A percentile compares a stretch with the other conserved stretches of the same genome.
phyloP scores from a whole-genome alignment of 768 basidiomycete genomes.

The Imleria badia region DNA sequence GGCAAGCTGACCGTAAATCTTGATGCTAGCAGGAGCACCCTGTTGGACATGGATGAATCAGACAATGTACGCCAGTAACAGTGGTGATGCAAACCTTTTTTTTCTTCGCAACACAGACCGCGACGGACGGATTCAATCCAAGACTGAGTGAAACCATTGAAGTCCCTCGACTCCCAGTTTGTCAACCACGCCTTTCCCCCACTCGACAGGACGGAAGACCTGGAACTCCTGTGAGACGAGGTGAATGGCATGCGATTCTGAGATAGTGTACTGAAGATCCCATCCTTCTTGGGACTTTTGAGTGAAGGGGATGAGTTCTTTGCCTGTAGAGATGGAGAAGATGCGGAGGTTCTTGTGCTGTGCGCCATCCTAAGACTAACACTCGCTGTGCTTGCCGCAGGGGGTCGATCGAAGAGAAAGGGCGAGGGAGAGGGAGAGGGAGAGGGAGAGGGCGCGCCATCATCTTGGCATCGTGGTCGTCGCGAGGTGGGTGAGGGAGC shows the following conservation, averaged over 20 bases:
- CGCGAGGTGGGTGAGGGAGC: no score
- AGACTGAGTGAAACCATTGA: constrained; percentile 75
- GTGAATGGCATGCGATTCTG: constrained; percentile 82
- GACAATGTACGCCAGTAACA: not conserved
- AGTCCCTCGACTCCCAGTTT: constrained; percentile 86
- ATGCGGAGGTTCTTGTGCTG: constrained; percentile 95
- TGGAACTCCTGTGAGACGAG: constrained; percentile 82
- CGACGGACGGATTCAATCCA: constrained; percentile 84
- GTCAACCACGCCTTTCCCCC: constrained; percentile 75
- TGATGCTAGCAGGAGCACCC: constrained; percentile 88
- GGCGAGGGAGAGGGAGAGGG: no score
- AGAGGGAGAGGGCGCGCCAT: no score
- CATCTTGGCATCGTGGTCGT: no score
- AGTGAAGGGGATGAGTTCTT: constrained; percentile 82
- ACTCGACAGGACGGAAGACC: constrained; percentile 78
- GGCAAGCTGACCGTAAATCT: constrained; percentile 72
- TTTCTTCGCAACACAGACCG: constrained; percentile 91
- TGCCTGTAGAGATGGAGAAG: constrained; percentile 82
- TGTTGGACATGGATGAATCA: constrained; percentile 25
- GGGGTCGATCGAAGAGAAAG: no score
- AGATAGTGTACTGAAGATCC: constrained; percentile 90
- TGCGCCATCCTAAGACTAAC: constrained; percentile 81
- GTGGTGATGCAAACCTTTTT: constrained; percentile 54
- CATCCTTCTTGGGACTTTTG: no score
- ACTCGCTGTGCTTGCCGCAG: no score